phyloP scores from a whole-genome alignment of 192 early-diverging fungal genomes.

The Backusella liffmaniae region DNA sequence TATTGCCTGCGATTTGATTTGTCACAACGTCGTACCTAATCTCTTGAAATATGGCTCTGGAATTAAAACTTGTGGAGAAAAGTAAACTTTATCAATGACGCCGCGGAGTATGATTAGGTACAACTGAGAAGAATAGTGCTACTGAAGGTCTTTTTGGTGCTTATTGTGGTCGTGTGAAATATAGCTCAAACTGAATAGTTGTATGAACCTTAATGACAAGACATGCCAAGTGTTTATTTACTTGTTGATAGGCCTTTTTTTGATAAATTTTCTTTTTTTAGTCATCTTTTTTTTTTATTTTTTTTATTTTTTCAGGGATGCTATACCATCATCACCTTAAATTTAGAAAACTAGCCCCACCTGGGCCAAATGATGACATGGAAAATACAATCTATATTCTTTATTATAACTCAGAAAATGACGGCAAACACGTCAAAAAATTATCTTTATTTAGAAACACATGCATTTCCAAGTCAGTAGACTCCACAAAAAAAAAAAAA shows the following conservation, averaged over 20 bases:
- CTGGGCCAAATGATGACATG: not conserved
- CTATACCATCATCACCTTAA: not conserved
- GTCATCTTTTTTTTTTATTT: not conserved
- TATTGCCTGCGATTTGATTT: slow-evolving; percentile 2
- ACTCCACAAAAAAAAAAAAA: not conserved
- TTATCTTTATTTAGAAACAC: slow-evolving; percentile 1
- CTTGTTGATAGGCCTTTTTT: not conserved
- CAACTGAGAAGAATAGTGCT: not conserved
- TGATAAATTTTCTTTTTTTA: not conserved
- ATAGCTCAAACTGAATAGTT: not conserved
- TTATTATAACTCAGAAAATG: not conserved
- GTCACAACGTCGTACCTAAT: slow-evolving; percentile 1
- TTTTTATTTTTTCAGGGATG: not conserved
- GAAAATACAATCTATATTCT: not conserved
- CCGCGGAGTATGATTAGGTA: not conserved
- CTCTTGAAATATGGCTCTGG: not conserved
- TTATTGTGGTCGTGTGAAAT: not conserved
- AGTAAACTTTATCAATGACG: not conserved
- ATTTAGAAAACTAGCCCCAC: not conserved
- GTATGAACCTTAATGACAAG: not conserved
- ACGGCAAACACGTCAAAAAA: not conserved
- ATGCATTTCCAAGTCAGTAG: slow-evolving; percentile 1
- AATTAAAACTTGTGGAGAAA: slow-evolving; percentile 1
- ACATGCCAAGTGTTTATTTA: not conserved
- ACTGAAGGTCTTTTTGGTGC: not conserved